Base-by-base conservation (phyloP, 768 basidiomycete genomes). In the Paxillus ammoniavirescens region DNA sequence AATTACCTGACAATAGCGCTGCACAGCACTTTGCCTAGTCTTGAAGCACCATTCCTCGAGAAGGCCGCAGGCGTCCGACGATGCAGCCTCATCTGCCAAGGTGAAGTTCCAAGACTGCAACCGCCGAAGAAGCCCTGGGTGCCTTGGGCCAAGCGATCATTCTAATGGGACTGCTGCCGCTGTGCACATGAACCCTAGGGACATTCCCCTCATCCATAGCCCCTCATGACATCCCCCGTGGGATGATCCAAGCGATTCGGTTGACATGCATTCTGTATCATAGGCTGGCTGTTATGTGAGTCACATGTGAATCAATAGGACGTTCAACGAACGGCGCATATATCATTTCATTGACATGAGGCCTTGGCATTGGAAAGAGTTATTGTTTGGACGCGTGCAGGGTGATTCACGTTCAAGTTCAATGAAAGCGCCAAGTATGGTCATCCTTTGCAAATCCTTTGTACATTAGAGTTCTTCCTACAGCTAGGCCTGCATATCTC, bases 231-330 rank as follows among this genome's bases (percentile, higher is more conserved):
- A 60, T 90, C 8, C 77, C 82, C 1, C 82, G 93, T 38, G 91
- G 91, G 1, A 64, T 79, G 2, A 60, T 91, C 41, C 82, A 84
- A 56, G 80, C 80, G 9, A 52, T 83, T 21, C 89, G 91, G 53
- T 75, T 82, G 41, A 68, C 82, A 18, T 61, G 90, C 60, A 58
- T 76, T 4, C 78, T 95, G 52, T 21, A 21, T 21, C 21, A 21
- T 21, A 95, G 95, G 93, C 68, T 93, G 65, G 82, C 81, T 8
- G 77, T 90, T 61, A 92, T 93, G 90, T 91, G 69, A 71, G 85
- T 42, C 45, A 33, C 9, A n/a, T 42, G 48, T 48, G 3, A 37
- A n/a, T 56, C 42, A 57, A 50, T 63, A 95, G 92, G 93, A 89
- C 89, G 5, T 94, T 89, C 72, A 84, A 93, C 59, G 86, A 84